phyloP scores from a whole-genome alignment of 345 rosid genomes.

The Boechera stricta region DNA sequence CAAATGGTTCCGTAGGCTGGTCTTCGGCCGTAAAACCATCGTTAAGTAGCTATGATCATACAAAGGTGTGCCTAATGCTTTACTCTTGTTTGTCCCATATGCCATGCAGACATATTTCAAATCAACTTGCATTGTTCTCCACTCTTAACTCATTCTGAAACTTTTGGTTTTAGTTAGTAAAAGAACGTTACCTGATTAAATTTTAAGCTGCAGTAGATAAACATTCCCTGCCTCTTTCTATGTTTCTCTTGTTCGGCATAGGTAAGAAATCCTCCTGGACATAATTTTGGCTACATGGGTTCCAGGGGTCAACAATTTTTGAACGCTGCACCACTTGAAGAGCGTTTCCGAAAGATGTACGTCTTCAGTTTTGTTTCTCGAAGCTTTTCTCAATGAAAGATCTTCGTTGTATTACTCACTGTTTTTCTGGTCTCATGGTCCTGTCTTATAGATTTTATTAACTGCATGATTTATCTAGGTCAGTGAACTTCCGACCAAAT shows the following conservation, averaged over 20 bases:
- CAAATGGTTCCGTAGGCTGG: constrained; percentile 55
- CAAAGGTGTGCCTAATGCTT: constrained; percentile 58
- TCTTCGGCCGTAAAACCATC: constrained; percentile 57
- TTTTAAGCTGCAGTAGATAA: constrained; percentile 35
- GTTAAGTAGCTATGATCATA: constrained; percentile 44
- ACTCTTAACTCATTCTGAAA: constrained; percentile 7
- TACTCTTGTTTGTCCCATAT: constrained; percentile 35
- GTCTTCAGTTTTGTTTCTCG: constrained; percentile 26
- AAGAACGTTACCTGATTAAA: background rate
- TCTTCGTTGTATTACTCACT: constrained; percentile 6
- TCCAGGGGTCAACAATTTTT: constrained; percentile 53
- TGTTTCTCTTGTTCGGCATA: constrained; percentile 46
- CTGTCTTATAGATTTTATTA: constrained; percentile 16
- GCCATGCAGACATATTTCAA: constrained; percentile 6
- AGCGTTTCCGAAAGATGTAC: constrained; percentile 70
- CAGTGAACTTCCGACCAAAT: constrained; percentile 67
- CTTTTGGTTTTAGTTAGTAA: background rate
- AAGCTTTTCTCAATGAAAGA: constrained; percentile 12
- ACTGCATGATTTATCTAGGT: constrained; percentile 52
- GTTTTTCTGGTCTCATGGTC: constrained; percentile 22
- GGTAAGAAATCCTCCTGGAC: constrained; percentile 57
- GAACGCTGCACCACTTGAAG: constrained; percentile 55
- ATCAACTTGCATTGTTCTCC: constrained; percentile 3
- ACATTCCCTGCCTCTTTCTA: constrained; percentile 1
- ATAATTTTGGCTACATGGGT: constrained; percentile 54